Conservation (phyloP, 495 filamentous ascomycete genomes). For the Aspergillus egyptiacus region DNA sequence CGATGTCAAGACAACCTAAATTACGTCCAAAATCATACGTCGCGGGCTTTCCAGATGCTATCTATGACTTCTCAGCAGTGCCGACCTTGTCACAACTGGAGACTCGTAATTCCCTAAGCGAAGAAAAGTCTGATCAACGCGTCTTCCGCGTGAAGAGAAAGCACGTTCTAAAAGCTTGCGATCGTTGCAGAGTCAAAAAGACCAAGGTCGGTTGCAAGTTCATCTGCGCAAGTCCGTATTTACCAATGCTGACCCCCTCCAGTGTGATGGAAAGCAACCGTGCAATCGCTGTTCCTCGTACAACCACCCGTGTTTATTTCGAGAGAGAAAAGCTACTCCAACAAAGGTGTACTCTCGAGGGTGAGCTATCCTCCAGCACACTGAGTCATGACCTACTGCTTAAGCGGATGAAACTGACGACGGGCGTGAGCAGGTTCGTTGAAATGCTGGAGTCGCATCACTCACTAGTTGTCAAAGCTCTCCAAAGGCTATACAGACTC, state of each 20-base stretch:
- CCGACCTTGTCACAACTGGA: constrained; percentile 33
- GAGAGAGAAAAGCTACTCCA: constrained; percentile 43
- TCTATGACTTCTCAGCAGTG: constrained; percentile 31
- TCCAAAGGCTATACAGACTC: constrained; percentile 41
- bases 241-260: constrained; percentile 10
- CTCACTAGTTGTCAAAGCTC: constrained; percentile 39
- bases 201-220: constrained; percentile 34
- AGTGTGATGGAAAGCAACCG: constrained; percentile 47
- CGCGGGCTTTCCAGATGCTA: constrained; percentile 34
- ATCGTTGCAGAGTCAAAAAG: constrained; percentile 46
- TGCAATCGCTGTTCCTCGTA: constrained; percentile 45
- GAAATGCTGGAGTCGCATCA: constrained; percentile 47
- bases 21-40: constrained; percentile 37
- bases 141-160: constrained; percentile 47
- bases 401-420: neutral
- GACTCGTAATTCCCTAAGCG: constrained; percentile 23
- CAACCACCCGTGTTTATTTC: constrained; percentile 45
- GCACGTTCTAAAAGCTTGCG: constrained; percentile 45
- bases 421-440: constrained; percentile 29
- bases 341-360: constrained; percentile 46
- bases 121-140: constrained; percentile 41
- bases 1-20: constrained; percentile 41
- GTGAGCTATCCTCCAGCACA: constrained; percentile 20
- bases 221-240: neutral
- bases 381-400: neutral